These are phyloP conservation scores for Recurvomyces mirabilis DNA, from an alignment of 495 filamentous ascomycete species.

Conservation along the genomic window DNA sequence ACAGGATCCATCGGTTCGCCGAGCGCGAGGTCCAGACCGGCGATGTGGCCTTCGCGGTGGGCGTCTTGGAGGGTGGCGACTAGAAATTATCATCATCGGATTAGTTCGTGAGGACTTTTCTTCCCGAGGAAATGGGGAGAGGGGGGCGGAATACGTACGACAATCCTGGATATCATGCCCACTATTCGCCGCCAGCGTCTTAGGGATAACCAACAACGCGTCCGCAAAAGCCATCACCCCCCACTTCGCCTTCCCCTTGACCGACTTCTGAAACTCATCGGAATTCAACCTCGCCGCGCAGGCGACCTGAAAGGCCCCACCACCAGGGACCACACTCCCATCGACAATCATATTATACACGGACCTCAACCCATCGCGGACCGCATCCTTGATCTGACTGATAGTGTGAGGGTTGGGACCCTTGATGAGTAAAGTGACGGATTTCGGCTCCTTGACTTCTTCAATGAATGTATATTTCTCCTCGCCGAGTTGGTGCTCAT, in stretches of 20 bases:
- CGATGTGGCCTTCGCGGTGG: constrained; percentile 66
- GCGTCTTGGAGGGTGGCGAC: constrained; percentile 83
- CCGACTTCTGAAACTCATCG: constrained; percentile 68
- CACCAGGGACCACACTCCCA: constrained; percentile 84
- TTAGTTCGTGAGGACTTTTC: no score
- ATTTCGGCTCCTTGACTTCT: constrained; percentile 97
- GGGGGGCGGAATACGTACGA: constrained; percentile 40
- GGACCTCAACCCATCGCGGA: constrained; percentile 87
- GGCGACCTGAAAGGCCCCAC: constrained; percentile 91
- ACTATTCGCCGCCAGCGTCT: constrained; percentile 91
- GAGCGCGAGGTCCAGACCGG: constrained; percentile 73
- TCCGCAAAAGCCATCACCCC: constrained; percentile 92
- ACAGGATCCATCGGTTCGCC: constrained; percentile 95
- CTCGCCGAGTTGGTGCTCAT: constrained; percentile 94
- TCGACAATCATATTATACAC: constrained; percentile 99
- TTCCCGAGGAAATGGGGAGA: no score
- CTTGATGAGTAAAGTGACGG: constrained; percentile 96
- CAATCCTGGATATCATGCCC: constrained; percentile 95
- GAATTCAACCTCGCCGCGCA: constrained; percentile 81
- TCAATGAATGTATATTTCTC: constrained; percentile 99
- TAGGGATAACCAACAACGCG: constrained; percentile 85
- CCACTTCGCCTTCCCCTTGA: constrained; percentile 95
- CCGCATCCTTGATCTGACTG: constrained; percentile 87
- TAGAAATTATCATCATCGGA: constrained; percentile 27
- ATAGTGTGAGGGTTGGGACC: constrained; percentile 95